Evolutionary conservation across 495 filamentous ascomycete species (phyloP), one percentile per base, ranked within the genome.

Genomic region (Podospora appendiculata): DNA sequence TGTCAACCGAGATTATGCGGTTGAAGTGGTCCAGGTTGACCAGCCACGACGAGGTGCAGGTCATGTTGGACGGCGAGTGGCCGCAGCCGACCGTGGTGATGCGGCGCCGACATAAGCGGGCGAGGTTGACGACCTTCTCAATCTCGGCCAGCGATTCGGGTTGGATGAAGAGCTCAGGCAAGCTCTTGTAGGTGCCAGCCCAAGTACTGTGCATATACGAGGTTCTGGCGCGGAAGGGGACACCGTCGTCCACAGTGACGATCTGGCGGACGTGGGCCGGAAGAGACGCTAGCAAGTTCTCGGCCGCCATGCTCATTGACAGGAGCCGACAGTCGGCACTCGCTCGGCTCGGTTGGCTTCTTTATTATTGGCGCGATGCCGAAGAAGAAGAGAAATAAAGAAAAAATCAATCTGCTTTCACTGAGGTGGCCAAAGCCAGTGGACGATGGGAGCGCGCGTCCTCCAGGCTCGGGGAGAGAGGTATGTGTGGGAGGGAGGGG

Each of bases 21-120:
- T 80, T 82, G 75, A 86, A 91, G 57, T 82, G 70, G 72, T 97
- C 92, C 12, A 98, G 83, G 60, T 95, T 97, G 55, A 97, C 77
- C 60, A 96, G 83, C 93, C 93, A 98, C 13, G 85, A 85, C 0
- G 89, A 93, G 19, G 92, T 95, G 70, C 90, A 96, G 19, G 93
- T 97, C 41, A 98, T 68, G 58, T 93, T 87, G 57, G 84, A 92
- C 14, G 93, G 93, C 39, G 91, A 96, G 70, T 98, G 93, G 46
- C 82, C 88, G 50, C 84, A 90, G 34, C 93, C 93, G 25, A 88
- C 85, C 18, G 84, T 84, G 13, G 87, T 83, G 39, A 98, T 70
- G 41, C 89, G 83, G 39, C 89, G 84, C 34, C 89, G 82, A 67
- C 85, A 90, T 65, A 79, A 78, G 50, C 87, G 86, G 16, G 93